These are phyloP conservation scores for Crucihimalaya himalaica DNA, from an alignment of 345 rosid species.

Conservation along the genomic window DNA sequence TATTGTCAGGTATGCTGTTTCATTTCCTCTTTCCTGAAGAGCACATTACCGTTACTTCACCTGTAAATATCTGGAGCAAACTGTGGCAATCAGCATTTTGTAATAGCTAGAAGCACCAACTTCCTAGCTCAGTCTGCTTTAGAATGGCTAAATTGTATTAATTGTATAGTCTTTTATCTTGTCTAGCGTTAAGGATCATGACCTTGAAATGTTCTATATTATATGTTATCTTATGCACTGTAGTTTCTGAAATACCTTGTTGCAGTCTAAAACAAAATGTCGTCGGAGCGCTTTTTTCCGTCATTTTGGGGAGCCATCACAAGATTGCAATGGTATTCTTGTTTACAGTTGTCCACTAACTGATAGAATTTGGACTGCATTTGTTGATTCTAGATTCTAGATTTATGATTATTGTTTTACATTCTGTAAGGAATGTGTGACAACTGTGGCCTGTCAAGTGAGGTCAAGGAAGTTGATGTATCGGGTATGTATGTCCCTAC, in stretches of 20 bases:
- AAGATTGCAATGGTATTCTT: conserved; percentile 82
- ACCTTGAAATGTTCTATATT: neutral
- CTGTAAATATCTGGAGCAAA: neutral
- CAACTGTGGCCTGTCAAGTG: conserved; percentile 74
- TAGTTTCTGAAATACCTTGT: conserved; percentile 12
- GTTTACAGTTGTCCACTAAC: neutral
- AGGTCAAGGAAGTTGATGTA: conserved; percentile 68
- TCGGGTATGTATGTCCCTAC: conserved; percentile 71
- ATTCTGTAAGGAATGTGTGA: conserved; percentile 85
- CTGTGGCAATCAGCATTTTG: conserved; percentile 9
- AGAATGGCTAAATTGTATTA: conserved; percentile 4
- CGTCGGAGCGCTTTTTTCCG: conserved; percentile 76
- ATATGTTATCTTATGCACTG: neutral
- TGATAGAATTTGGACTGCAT: conserved; percentile 4
- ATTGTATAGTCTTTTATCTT: neutral
- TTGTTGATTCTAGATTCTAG: neutral
- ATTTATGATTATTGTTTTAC: conserved; percentile 20
- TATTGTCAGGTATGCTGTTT: conserved; percentile 77
- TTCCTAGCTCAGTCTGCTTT: neutral
- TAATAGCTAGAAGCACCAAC: conserved; percentile 1
- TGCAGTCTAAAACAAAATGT: conserved; percentile 80
- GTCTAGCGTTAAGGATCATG: conserved; percentile 2
- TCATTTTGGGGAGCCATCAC: conserved; percentile 89
- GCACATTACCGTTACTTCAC: conserved; percentile 1
- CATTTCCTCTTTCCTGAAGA: neutral